phyloP scores from a whole-genome alignment of 2,329 filamentous ascomycete species.

The Pseudogymnoascus sp. region DNA sequence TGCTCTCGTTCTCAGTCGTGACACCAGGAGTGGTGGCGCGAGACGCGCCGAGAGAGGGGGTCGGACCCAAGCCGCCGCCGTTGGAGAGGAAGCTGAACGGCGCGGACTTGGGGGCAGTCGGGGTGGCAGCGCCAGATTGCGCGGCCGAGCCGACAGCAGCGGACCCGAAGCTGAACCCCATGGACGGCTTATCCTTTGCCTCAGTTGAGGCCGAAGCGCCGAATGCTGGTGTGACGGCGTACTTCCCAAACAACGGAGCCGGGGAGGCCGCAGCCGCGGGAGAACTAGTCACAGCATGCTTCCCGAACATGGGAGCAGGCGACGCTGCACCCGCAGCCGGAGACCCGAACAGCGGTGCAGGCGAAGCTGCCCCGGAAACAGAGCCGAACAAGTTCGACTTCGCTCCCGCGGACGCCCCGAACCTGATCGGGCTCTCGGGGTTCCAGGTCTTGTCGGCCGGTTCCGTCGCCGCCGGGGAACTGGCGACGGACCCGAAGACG shows the following conservation, averaged over 20 bases:
- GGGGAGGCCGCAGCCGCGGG: conserved; percentile 16
- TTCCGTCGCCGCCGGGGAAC: conserved; percentile 16
- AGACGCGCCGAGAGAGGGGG: conserved; percentile 24
- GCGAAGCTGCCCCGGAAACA: conserved; percentile 15
- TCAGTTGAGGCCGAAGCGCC: conserved; percentile 18
- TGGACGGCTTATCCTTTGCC: conserved; percentile 13
- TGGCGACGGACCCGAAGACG: conserved; percentile 31
- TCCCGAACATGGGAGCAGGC: conserved; percentile 16
- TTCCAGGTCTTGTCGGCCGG: conserved; percentile 42
- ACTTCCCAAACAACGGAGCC: conserved; percentile 16
- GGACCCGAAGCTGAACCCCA: not conserved
- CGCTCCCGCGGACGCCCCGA: conserved; percentile 32
- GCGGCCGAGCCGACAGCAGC: not conserved
- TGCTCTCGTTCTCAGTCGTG: conserved; percentile 27
- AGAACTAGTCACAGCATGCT: conserved; percentile 13
- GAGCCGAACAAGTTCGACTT: conserved; percentile 26
- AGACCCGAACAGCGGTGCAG: conserved; percentile 9
- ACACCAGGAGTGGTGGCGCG: conserved; percentile 26
- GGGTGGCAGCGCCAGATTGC: not conserved
- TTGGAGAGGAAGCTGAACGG: conserved; percentile 6
- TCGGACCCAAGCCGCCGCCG: not conserved
- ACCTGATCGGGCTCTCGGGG: conserved; percentile 47
- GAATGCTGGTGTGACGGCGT: conserved; percentile 14
- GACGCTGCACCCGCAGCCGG: conserved; percentile 10
- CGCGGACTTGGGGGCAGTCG: not conserved